A percentile compares a stretch with the other conserved stretches of the same genome.
Conservation (phyloP, 2,329 filamentous ascomycete species). For the Ophiostoma angusticollis region DNA sequence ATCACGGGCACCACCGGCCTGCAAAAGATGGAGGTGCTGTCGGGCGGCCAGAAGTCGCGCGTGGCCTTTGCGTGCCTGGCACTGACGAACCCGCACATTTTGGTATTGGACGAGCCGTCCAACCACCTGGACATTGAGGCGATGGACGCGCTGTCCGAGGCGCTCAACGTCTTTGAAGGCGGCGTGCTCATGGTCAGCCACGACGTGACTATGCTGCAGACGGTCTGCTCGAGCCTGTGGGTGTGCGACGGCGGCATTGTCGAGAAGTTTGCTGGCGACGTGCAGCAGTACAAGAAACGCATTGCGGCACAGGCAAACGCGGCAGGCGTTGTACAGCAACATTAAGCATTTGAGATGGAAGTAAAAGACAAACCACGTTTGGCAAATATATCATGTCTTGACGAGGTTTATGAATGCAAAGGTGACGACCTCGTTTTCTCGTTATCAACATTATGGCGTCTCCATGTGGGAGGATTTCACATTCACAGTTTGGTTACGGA, state of each 20-base stretch:
- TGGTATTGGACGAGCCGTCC: conserved; percentile 95
- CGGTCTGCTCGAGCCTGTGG: conserved; percentile 89
- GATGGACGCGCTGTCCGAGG: conserved; percentile 86
- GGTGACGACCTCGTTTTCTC: no score
- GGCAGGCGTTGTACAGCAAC: conserved; percentile 66
- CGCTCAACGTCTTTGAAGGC: conserved; percentile 76
- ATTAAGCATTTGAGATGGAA: conserved; percentile 25
- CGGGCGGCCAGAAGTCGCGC: conserved; percentile 95
- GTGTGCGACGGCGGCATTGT: conserved; percentile 91
- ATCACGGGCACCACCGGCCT: conserved; percentile 91
- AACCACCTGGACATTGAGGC: conserved; percentile 99
- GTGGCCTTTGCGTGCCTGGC: conserved; percentile 96
- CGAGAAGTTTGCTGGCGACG: conserved; percentile 89
- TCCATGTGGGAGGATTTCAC: no score
- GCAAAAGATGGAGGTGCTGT: conserved; percentile 88
- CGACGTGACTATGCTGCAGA: conserved; percentile 97
- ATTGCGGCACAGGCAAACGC: conserved; percentile 82
- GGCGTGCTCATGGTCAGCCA: conserved; percentile 98
- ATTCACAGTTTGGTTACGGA: no score
- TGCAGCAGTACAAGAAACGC: conserved; percentile 95
- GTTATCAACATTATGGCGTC: no score
- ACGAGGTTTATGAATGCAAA: no score
- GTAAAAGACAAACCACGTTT: no score
- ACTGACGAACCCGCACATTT: conserved; percentile 85
- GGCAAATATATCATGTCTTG: no score